Evolutionary conservation across 140 eudicot genomes (phyloP).

Genomic region (Stevia rebaudiana): DNA sequence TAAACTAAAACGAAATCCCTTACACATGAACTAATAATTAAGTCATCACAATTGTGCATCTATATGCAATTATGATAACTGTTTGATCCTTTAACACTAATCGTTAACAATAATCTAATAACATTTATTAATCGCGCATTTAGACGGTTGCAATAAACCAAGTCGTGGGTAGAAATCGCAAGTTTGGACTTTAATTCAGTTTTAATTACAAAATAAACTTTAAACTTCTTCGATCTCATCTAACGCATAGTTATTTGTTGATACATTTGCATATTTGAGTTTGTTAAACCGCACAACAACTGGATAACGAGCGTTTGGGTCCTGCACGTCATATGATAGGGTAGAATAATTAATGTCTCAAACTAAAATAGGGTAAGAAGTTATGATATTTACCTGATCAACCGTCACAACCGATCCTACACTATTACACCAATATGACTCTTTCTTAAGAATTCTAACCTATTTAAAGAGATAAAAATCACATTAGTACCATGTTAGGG

Average conservation of each 20-base stretch:
- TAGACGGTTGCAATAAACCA: no score
- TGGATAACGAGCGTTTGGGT: conserved; percentile 41
- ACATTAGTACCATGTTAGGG: neutral
- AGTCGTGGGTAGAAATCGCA: no score
- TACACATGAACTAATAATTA: no score
- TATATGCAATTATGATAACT: no score
- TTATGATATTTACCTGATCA: conserved; percentile 43
- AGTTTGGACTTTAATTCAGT: neutral
- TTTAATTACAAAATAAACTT: neutral
- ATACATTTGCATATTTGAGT: conserved; percentile 52
- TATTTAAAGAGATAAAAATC: conserved; percentile 17
- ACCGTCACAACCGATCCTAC: conserved; percentile 69
- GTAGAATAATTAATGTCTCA: no score
- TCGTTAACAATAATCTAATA: no score
- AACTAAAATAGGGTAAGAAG: neutral
- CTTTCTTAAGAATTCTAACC: conserved; percentile 72
- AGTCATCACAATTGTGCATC: no score
- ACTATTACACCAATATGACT: conserved; percentile 75
- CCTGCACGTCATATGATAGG: conserved; percentile 26
- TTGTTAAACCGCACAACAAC: conserved; percentile 58
- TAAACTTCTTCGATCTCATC: conserved; percentile 45
- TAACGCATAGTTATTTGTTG: conserved; percentile 59
- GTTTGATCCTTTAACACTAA: no score
- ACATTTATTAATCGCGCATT: no score
- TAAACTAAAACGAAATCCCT: neutral